Conservation (phyloP, 2,329 filamentous ascomycete genomes). For the Apiospora saccharicola region DNA sequence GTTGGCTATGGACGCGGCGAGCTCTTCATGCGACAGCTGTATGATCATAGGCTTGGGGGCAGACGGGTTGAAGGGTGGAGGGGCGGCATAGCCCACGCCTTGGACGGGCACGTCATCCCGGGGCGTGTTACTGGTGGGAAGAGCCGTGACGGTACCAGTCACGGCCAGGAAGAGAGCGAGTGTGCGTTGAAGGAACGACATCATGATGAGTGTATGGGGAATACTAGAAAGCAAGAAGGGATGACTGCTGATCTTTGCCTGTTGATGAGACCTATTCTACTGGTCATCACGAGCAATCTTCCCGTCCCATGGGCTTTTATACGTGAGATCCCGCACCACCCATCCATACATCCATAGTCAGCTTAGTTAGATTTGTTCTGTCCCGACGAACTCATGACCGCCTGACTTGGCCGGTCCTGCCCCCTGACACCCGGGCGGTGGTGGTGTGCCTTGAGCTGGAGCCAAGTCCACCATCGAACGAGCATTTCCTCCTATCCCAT, state of each 20-base stretch:
- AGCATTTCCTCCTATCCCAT: conserved; percentile 2
- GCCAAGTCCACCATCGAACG: not conserved
- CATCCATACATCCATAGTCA: not conserved
- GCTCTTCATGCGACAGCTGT: not conserved
- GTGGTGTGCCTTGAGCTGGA: conserved; percentile 5
- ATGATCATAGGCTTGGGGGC: not conserved
- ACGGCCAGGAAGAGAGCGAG: conserved; percentile 1
- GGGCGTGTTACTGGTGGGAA: not conserved
- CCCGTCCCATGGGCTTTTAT: conserved; percentile 8
- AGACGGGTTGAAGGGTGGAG: not conserved
- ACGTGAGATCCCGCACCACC: not conserved
- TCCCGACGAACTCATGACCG: not conserved
- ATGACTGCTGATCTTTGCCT: not conserved
- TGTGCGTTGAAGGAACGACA: not conserved
- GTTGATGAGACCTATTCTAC: not conserved
- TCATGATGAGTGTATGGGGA: not conserved
- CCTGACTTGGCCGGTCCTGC: not conserved
- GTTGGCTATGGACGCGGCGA: not conserved
- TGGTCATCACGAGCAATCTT: not conserved
- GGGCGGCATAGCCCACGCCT: not conserved
- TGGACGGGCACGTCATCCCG: not conserved
- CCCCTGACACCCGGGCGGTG: not conserved
- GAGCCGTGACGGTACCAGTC: not conserved
- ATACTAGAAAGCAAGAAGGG: not conserved
- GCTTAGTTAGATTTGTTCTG: not conserved